Evolutionary conservation across 768 basidiomycete species (phyloP).

Genomic region (Termitomyces sp.): DNA sequence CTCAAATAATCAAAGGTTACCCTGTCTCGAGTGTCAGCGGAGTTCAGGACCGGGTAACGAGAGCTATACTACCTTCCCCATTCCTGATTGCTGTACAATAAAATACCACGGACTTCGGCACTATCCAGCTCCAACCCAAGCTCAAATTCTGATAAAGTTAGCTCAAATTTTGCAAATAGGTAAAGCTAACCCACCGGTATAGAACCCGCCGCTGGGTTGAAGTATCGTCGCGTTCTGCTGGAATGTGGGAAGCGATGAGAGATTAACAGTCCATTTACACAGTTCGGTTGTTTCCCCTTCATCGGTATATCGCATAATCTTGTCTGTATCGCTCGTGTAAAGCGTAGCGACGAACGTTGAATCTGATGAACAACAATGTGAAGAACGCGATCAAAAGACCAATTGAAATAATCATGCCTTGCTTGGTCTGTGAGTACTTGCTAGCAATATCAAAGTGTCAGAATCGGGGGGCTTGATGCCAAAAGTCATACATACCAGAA

Average conservation of each 20-base stretch:
- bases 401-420: slow-evolving; percentile 25
- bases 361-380: slow-evolving; percentile 36
- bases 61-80: slow-evolving; percentile 68
- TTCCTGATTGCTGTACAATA: slow-evolving; percentile 70
- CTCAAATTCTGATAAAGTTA: slow-evolving; percentile 59
- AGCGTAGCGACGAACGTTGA: slow-evolving; percentile 77
- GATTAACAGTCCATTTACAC: slow-evolving; percentile 86
- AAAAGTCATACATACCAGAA: slow-evolving; percentile 56
- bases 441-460: slow-evolving; percentile 24
- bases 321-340: slow-evolving; percentile 72
- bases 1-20: slow-evolving; percentile 44
- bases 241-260: slow-evolving; percentile 73
- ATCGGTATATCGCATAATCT: slow-evolving; percentile 77
- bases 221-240: slow-evolving; percentile 60
- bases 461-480: not conserved
- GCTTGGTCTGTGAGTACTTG: slow-evolving; percentile 67
- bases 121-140: slow-evolving; percentile 81
- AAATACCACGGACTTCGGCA: slow-evolving; percentile 78
- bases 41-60: slow-evolving; percentile 8
- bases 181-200: slow-evolving; percentile 50
- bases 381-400: not conserved
- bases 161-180: not conserved
- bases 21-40: slow-evolving; percentile 20
- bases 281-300: slow-evolving; percentile 74
- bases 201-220: slow-evolving; percentile 58